These are phyloP conservation scores for Neurospora sp. DNA, from an alignment of 2,329 filamentous ascomycete species.

Conservation along the genomic window DNA sequence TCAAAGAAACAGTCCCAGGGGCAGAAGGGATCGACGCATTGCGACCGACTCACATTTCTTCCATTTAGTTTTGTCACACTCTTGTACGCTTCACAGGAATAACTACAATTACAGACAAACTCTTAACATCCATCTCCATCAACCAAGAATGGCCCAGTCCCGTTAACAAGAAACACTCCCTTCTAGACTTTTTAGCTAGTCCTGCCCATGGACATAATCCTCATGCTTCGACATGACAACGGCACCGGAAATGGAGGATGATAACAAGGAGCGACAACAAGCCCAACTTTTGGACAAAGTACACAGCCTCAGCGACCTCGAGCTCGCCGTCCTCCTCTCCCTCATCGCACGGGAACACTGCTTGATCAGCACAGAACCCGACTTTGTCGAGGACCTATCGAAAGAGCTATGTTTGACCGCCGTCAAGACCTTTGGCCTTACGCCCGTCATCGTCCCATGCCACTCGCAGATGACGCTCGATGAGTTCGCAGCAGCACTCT, in stretches of 20 bases:
- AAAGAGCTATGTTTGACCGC: slow-evolving; percentile 64
- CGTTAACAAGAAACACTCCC: neutral
- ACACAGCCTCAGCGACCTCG: slow-evolving; percentile 73
- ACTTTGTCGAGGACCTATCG: slow-evolving; percentile 52
- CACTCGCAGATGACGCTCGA: slow-evolving; percentile 64
- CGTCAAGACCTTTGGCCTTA: slow-evolving; percentile 61
- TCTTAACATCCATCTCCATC: neutral
- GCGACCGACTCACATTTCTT: neutral
- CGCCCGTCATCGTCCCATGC: slow-evolving; percentile 62
- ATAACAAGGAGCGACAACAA: slow-evolving; percentile 16
- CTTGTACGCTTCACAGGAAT: neutral
- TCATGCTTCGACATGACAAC: neutral
- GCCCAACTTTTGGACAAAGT: slow-evolving; percentile 51
- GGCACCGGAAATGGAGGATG: slow-evolving; percentile 45
- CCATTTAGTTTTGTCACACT: neutral
- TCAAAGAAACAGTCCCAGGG: neutral
- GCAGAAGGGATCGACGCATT: neutral
- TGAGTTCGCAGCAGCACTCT: slow-evolving; percentile 64
- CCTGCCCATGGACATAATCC: slow-evolving; percentile 1
- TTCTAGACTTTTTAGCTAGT: neutral
- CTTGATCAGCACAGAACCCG: slow-evolving; percentile 58
- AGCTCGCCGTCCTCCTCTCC: slow-evolving; percentile 75
- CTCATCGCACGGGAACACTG: slow-evolving; percentile 78
- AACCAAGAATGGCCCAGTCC: neutral
- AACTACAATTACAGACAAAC: neutral